These are phyloP conservation scores for Fraxinus dipetala DNA, from an alignment of 305 asterid genomes.

Conservation along the genomic window DNA sequence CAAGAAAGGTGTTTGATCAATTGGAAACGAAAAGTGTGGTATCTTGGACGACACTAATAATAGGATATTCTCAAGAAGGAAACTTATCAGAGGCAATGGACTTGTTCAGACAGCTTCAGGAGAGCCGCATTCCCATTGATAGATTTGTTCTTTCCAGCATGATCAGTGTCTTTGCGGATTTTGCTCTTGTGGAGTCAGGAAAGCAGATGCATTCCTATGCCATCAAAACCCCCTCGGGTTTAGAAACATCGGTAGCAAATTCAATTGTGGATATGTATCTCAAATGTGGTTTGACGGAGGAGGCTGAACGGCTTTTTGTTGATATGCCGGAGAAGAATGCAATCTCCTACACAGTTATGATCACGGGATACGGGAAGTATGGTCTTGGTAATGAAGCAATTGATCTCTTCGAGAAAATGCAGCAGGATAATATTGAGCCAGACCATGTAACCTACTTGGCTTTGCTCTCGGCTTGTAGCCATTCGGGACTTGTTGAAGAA, in stretches of 20 bases:
- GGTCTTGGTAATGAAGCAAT: slow-evolving; percentile 58
- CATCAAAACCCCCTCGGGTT: slow-evolving; percentile 37
- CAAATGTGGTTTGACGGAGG: slow-evolving; percentile 54
- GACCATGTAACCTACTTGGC: slow-evolving; percentile 62
- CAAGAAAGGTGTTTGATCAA: slow-evolving; percentile 37
- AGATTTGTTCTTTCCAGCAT: slow-evolving; percentile 52
- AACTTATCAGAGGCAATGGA: slow-evolving; percentile 37
- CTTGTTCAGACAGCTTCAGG: slow-evolving; percentile 51
- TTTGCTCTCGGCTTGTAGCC: slow-evolving; percentile 64
- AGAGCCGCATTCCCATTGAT: slow-evolving; percentile 34
- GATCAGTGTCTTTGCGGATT: slow-evolving; percentile 51
- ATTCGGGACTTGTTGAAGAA: slow-evolving; percentile 57
- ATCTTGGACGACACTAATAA: slow-evolving; percentile 53
- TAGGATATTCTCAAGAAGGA: slow-evolving; percentile 51
- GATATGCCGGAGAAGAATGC: slow-evolving; percentile 42
- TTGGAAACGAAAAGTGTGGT: slow-evolving; percentile 37
- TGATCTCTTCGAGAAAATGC: slow-evolving; percentile 50
- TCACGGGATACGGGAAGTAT: slow-evolving; percentile 53
- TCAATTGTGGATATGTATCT: slow-evolving; percentile 60
- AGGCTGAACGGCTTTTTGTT: slow-evolving; percentile 40
- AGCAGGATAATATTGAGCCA: slow-evolving; percentile 37
- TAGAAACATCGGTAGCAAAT: slow-evolving; percentile 43
- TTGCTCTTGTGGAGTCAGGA: slow-evolving; percentile 51
- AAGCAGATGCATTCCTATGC: slow-evolving; percentile 60
- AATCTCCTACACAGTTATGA: slow-evolving; percentile 58